Conservation (phyloP, 441 rosid species). For the Codiaeum variegatum region DNA sequence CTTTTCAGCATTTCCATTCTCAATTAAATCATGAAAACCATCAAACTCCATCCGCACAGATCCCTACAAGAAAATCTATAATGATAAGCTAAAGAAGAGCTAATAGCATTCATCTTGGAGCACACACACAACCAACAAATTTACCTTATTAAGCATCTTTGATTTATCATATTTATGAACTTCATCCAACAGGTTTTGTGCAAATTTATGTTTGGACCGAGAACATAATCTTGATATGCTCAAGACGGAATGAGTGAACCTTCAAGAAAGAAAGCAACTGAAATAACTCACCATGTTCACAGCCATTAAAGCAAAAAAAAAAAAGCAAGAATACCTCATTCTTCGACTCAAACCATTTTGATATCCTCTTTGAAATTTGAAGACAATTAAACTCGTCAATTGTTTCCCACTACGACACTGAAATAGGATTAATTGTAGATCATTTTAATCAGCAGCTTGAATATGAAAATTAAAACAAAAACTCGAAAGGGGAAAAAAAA, state of each 20-base stretch:
- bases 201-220: constrained; percentile 53
- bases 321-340: constrained; percentile 31
- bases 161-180: constrained; percentile 37
- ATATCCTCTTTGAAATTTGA: constrained; percentile 39
- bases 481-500: not conserved
- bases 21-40: constrained; percentile 46
- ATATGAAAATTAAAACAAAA: not conserved
- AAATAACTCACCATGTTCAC: not conserved
- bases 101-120: not conserved
- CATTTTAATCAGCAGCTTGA: not conserved
- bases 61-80: constrained; percentile 38
- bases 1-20: constrained; percentile 40
- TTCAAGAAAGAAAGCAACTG: constrained; percentile 20
- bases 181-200: constrained; percentile 43
- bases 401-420: constrained; percentile 50
- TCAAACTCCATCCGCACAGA: constrained; percentile 51
- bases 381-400: constrained; percentile 33
- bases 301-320: constrained; percentile 10
- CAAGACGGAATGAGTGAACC: constrained; percentile 43
- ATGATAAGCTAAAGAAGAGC: constrained; percentile 9
- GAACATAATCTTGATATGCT: constrained; percentile 36
- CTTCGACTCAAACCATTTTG: constrained; percentile 39
- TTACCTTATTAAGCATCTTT: constrained; percentile 50
- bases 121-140: not conserved
- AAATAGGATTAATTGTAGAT: constrained; percentile 1